Percentiles rank a stretch among this genome's conserved stretches.
Conservation (phyloP, 1,284 basidiomycete genomes). For the Bondarzewia mesenterica region DNA sequence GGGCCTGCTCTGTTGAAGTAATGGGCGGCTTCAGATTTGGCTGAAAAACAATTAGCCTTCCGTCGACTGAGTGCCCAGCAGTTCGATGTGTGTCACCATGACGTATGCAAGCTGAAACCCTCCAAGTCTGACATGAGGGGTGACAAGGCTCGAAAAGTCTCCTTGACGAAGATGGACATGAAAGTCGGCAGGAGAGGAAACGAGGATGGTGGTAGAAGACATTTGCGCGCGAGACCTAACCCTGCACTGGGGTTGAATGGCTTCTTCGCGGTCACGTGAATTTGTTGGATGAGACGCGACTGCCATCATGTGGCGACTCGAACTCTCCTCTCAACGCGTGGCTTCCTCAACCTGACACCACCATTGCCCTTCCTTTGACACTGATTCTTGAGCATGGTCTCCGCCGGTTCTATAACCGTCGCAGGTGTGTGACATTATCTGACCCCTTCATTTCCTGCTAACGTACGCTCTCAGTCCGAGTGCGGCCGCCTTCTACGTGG, state of each 20-base stretch:
- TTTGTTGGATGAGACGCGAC: background rate
- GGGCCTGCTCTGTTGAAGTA: conserved; percentile 75
- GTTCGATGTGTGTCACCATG: conserved; percentile 57
- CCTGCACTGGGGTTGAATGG: background rate
- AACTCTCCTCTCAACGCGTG: background rate
- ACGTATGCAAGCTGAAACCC: conserved; percentile 93
- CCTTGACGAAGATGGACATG: conserved; percentile 97
- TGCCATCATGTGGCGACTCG: background rate
- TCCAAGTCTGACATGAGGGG: conserved; percentile 85
- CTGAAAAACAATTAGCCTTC: conserved; percentile 30
- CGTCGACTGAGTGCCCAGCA: conserved; percentile 1
- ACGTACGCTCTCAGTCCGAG: conserved; percentile 57
- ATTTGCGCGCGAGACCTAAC: background rate
- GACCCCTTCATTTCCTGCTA: conserved; percentile 4
- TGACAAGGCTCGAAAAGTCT: conserved; percentile 74
- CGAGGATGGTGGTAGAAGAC: conserved; percentile 27
- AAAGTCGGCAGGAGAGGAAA: conserved; percentile 84
- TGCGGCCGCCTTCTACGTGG: conserved; percentile 79
- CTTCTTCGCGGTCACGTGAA: background rate
- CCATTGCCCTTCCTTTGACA: conserved; percentile 3
- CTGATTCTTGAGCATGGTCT: conserved; percentile 46
- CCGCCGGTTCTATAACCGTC: conserved; percentile 80
- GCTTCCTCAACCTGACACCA: conserved; percentile 1
- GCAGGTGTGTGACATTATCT: conserved; percentile 45
- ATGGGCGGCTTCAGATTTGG: conserved; percentile 95